Evolutionary conservation across 306 rosid species (phyloP), one percentile per base, ranked within the genome.

Genomic region (Mimosa pudica): DNA sequence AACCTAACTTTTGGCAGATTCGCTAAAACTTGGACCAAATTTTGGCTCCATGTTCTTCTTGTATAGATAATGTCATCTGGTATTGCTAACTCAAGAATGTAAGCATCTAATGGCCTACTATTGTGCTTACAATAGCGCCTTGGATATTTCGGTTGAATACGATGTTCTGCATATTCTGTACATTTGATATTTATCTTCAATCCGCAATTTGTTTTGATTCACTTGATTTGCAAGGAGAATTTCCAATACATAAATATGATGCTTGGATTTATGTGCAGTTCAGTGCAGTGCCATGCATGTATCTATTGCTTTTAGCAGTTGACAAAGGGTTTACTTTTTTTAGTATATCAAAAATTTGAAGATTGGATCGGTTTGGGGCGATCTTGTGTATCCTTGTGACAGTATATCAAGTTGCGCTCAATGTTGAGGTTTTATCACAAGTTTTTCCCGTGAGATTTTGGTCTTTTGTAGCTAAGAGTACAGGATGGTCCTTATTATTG

Each of bases 201-300:
- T 20, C 10, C 14, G 18, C 36, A 17, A 13, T 71, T 42, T 57
- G 24, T 61, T 18, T 66, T 8, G 46, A 10, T n/a, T 12, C 47
- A 66, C 36, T 16, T 47, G 35, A 42, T 77, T 62, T 73, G 49
- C 20, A 46, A 73, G 65, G 64, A 54, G 68, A 78, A 81, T 48
- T 62, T 38, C 42, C 17, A 16, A 65, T 41, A 11, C 30, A 5
- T 30, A 62, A 7, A 11, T 32, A 10, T 60, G 14, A 10, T 60
- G 38, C 32, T 41, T 17, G 12, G 68, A 62, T 11, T 10, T 10
- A 10, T 24, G 65, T 24, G n/a, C 7, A 62, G 68, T 4, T 30
- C 14, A 1, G 68, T 10, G 38, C 13, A 8, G 5, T 38, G 42
- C 42, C 73, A 42, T 41, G 54, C n/a, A n/a, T n/a, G 33, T 18